Evolutionary conservation across 495 filamentous ascomycete genomes (phyloP).

Genomic region (Tuber aestivum): DNA sequence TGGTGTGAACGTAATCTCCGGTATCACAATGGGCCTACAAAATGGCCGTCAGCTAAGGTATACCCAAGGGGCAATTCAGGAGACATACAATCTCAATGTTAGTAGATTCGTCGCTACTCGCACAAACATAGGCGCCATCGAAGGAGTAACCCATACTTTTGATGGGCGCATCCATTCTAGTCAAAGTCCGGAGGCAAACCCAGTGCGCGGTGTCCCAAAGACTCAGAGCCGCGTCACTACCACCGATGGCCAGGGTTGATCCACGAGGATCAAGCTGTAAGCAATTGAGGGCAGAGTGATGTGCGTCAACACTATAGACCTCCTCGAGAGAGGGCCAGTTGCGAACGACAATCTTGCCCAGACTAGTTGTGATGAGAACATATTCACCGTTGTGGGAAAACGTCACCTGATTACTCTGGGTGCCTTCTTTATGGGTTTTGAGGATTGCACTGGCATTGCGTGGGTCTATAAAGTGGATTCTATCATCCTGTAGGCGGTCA

Average conservation of each 20-base stretch:
- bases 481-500: conserved; percentile 33
- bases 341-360: conserved; percentile 74
- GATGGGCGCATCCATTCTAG: conserved; percentile 69
- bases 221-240: conserved; percentile 77
- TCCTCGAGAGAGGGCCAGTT: conserved; percentile 61
- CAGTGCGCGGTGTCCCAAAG: conserved; percentile 92
- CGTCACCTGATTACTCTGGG: conserved; percentile 73
- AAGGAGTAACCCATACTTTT: conserved; percentile 62
- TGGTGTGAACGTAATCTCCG: conserved; percentile 74
- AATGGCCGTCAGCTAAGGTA: conserved; percentile 12
- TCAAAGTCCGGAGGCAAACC: conserved; percentile 77
- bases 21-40: conserved; percentile 74
- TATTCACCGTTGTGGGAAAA: conserved; percentile 71
- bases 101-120: conserved; percentile 80
- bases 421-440: conserved; percentile 57
- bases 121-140: conserved; percentile 64
- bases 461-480: conserved; percentile 42
- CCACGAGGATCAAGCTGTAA: conserved; percentile 40
- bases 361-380: conserved; percentile 74
- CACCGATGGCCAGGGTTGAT: conserved; percentile 74
- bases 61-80: neutral
- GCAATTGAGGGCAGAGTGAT: conserved; percentile 40
- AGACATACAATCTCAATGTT: conserved; percentile 60
- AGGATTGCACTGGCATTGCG: conserved; percentile 49
- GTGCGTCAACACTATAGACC: conserved; percentile 39